Base-by-base conservation (phyloP, 805 yeast genomes). In the Monosporozyma aquatica region DNA sequence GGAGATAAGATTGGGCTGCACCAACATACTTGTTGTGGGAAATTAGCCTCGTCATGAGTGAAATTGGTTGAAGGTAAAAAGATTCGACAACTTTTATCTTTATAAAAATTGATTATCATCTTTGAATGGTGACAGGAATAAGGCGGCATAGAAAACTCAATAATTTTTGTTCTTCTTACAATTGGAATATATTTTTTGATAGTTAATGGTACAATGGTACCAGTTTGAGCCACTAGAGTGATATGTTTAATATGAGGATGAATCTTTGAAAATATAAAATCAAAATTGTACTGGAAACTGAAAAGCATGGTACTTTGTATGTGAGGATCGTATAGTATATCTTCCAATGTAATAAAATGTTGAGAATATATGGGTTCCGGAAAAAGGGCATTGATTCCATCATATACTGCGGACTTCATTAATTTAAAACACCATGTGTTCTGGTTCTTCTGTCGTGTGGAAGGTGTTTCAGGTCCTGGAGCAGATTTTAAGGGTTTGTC, bases 11-110 rank as follows among this genome's bases (percentile, higher is more conserved):
- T 25, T 17, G 39, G 39, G 6, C 82, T 72, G 26, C 69, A 58
- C 87, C 87, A 81, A 25, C 73, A 62, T 68, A 78, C 77, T 52
- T 81, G 87, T 6, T 82, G 80, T 43, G 81, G 75, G 1, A 70
- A 68, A 5, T 64, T 62, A 40, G 76, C 70, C 56, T 82, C 89
- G 0, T 70, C 53, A 27, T 58, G 56, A 1, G 80, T 76, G 42
- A 80, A 54, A 56, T 82, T 82, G 55, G 74, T 70, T 1, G 86
- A 75, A 56, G 80, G 74, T 20, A 81, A 62, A 18, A 74, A 75
- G 0, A 82, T 56, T 52, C 74, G 78, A 25, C 70, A 57, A 0
- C 70, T 58, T 14, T 62, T 64, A 47, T 74, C 74, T 2, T 54
- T 54, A 51, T 67, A 77, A 44, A 71, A 62, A 51, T 80, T 80